Evolutionary conservation across 257 asterid genomes (phyloP), one percentile per base, ranked within the genome.

Genomic region (Haberlea rhodopensis): DNA sequence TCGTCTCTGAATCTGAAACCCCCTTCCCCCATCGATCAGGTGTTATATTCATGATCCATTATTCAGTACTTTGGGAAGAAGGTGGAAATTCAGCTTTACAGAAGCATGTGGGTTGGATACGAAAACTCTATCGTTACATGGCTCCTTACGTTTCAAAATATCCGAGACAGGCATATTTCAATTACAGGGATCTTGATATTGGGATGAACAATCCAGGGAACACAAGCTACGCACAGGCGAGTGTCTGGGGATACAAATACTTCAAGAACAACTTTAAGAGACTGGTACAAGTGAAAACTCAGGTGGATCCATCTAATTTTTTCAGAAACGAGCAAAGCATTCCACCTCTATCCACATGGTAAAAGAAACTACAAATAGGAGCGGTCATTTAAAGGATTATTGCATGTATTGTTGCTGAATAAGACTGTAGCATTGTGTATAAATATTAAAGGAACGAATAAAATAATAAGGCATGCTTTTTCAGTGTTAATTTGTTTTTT

Each of bases 281-380:
- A 52, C 23, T 52, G 57, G 57, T 21, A 8, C 16, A 2, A 7
- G 61, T 55, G 61, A 55, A 55, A 31, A 55, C 3, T 16, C 15
- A 22, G 61, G 32, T 55, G 61, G 77, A 76, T 43, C 74, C 80
- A 0, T 23, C 70, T 5, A 70, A 75, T 22, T 54, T 75, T 2
- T 75, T 75, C 29, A 66, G 70, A 20, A 71, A 71, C 13, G 74
- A 63, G 21, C 80, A 76, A 20, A 75, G 80, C n/a, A 16, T 75
- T 54, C 80, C 79, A 0, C 73, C 77, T 1, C 4, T 68, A 2
- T 2, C 46, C 1, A 20, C 29, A 13, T 51, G 19, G 22, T 61
- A 60, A 16, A 60, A 40, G 31, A 54, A 8, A 54, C 6, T 21
- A n/a, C n/a, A n/a, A n/a, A n/a, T n/a, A n/a, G n/a, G n/a, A n/a